A percentile compares a stretch with the other conserved stretches of the same genome.
These are phyloP conservation scores for Pseudocercospora eumusae DNA, from an alignment of 2,329 filamentous ascomycete species.

Conservation along the genomic window DNA sequence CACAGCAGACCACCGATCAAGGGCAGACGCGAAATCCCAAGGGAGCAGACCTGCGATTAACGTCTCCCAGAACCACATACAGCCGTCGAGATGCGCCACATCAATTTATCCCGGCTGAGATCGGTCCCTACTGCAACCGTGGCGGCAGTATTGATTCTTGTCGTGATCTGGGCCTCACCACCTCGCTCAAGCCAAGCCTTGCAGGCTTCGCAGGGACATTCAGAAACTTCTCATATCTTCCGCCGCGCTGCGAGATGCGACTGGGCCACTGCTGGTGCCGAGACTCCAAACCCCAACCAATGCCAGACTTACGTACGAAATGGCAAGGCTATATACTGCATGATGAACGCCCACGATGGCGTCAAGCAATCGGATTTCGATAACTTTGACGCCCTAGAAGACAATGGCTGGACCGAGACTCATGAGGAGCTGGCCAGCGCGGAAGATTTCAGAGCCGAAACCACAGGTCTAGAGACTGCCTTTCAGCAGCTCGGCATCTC, in stretches of 20 bases:
- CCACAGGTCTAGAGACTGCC: neutral
- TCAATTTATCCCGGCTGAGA: neutral
- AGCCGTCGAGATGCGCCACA: neutral
- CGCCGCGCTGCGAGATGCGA: neutral
- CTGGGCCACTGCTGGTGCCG: neutral
- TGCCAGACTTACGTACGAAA: neutral
- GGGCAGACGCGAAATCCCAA: neutral
- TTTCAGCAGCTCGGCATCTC: neutral
- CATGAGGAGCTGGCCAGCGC: neutral
- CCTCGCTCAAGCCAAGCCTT: neutral
- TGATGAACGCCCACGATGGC: neutral
- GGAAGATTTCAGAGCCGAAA: neutral
- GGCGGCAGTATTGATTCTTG: neutral
- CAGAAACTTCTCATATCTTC: neutral
- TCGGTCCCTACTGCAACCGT: neutral
- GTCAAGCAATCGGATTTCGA: neutral
- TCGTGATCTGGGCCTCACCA: neutral
- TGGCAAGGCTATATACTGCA: neutral
- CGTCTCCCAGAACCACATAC: neutral
- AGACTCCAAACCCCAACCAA: neutral
- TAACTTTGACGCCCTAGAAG: neutral
- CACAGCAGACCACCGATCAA: neutral
- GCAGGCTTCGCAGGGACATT: neutral
- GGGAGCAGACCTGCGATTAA: neutral
- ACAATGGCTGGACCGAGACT: neutral